phyloP scores from a whole-genome alignment of 1,284 basidiomycete genomes.

The Hypsizygus ulmarius region DNA sequence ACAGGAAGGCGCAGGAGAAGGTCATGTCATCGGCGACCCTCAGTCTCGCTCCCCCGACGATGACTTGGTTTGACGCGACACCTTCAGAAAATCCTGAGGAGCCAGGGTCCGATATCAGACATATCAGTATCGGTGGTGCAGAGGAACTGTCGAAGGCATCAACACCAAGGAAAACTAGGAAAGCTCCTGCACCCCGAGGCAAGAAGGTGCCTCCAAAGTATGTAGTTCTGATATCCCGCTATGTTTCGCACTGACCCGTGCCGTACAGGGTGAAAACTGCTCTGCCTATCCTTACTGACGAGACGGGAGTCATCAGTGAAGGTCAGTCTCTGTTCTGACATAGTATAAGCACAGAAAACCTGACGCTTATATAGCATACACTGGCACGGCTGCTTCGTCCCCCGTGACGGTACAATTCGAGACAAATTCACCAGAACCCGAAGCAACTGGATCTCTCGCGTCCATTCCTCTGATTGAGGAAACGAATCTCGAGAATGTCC shows the following conservation, averaged over 20 bases:
- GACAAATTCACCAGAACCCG: constrained; percentile 41
- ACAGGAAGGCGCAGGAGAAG: constrained; percentile 39
- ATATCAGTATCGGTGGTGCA: constrained; percentile 11
- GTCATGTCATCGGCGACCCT: constrained; percentile 30
- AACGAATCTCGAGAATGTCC: constrained; percentile 50
- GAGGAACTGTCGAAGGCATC: constrained; percentile 11
- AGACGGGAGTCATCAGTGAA: constrained; percentile 41
- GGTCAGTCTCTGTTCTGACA: constrained; percentile 22
- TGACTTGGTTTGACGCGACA: constrained; percentile 38
- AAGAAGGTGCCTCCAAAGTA: constrained; percentile 23
- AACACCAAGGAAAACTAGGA: constrained; percentile 18
- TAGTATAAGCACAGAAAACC: constrained; percentile 5
- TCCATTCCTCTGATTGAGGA: constrained; percentile 38
- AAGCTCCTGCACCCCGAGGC: constrained; percentile 11
- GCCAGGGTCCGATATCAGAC: constrained; percentile 19
- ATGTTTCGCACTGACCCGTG: constrained; percentile 4
- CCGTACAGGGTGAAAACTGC: constrained; percentile 24
- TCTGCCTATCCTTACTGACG: constrained; percentile 36
- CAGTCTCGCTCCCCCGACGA: constrained; percentile 33
- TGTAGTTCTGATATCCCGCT: constrained; percentile 1
- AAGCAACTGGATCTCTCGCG: constrained; percentile 27
- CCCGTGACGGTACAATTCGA: constrained; percentile 42
- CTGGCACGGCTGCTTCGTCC: constrained; percentile 49
- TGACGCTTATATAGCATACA: constrained; percentile 31
- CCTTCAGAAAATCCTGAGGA: constrained; percentile 35